phyloP scores from a whole-genome alignment of 2,329 filamentous ascomycete species.

The Colletotrichum shisoi region DNA sequence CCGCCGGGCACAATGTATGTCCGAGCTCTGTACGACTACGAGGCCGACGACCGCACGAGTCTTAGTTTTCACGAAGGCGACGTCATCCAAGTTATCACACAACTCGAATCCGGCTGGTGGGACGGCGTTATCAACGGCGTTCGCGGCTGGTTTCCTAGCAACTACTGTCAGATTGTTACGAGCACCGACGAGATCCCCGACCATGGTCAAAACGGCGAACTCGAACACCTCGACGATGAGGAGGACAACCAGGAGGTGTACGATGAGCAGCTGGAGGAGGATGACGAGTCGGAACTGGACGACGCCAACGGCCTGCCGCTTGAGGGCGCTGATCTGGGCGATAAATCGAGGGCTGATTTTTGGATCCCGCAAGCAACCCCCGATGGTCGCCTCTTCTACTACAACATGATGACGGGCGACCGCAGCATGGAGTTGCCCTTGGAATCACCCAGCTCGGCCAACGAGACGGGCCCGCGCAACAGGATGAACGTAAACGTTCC shows the following conservation, averaged over 20 bases:
- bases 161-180: conserved; percentile 90
- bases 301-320: conserved; percentile 71
- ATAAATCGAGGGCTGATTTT: conserved; percentile 89
- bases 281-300: conserved; percentile 66
- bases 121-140: conserved; percentile 97
- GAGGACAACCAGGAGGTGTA: conserved; percentile 71
- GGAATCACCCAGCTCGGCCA: conserved; percentile 81
- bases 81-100: conserved; percentile 97
- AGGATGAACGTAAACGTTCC: conserved; percentile 88
- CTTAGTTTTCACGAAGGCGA: conserved; percentile 97
- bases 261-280: conserved; percentile 72
- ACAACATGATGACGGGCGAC: conserved; percentile 96
- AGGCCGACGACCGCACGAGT: conserved; percentile 95
- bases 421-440: conserved; percentile 94
- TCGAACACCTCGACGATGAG: conserved; percentile 68
- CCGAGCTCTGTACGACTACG: conserved; percentile 95
- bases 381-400: conserved; percentile 93
- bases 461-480: conserved; percentile 86
- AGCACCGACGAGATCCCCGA: conserved; percentile 77
- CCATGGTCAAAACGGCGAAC: conserved; percentile 61
- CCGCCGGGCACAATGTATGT: conserved; percentile 82
- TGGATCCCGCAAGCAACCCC: conserved; percentile 98
- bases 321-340: conserved; percentile 68
- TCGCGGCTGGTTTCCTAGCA: conserved; percentile 98
- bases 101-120: conserved; percentile 96